Base-by-base conservation (phyloP, 2,329 filamentous ascomycete genomes). In the Xylariales sp. region DNA sequence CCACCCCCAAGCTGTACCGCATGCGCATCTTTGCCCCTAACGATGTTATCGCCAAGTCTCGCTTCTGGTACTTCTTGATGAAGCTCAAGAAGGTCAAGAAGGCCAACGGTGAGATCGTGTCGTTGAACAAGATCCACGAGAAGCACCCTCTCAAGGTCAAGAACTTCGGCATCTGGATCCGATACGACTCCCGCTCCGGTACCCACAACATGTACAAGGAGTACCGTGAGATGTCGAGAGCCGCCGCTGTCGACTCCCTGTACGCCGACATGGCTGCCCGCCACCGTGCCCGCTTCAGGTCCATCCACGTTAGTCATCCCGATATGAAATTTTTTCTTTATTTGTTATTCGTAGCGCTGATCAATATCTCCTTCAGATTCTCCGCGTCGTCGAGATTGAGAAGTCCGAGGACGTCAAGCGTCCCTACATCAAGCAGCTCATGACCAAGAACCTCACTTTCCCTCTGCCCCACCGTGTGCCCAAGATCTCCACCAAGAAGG, bases 161-260 rank as follows among this genome's bases (percentile, higher is more conserved):
- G 89, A 98, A 96, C 87, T 97, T 98, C 70, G 38, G 93, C 70
- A 84, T 98, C 83, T 98, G 94, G 94, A 85, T 98, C 76, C 90
- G 94, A 69, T 98, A 98, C 79, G 91, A 98, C 78, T 98, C 94
- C 49, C 91, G 93, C 73, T 97, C 93, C 61, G 93, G 93, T 62
- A 98, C 93, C 62, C 93, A 98, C 89, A 98, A 98, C 86, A 98
- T 98, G 93, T 98, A 98, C 88, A 97, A 97, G 85, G 93, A 98
- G 85, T 97, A 96, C 86, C 88, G 93, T 69, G 93, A 97, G 81
- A 87, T 97, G 81, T 91, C 87, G 67, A 82, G 93, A 72, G 87
- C 85, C 63, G 91, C 93, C 57, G 93, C 93, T 55, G 91, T 97
- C 63, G 87, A 97, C 75, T 75, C 91, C 57, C 83, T 98, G 67